Conservation (phyloP, 1,139 yeast species). For the Debaryomycetaceae sp. region DNA sequence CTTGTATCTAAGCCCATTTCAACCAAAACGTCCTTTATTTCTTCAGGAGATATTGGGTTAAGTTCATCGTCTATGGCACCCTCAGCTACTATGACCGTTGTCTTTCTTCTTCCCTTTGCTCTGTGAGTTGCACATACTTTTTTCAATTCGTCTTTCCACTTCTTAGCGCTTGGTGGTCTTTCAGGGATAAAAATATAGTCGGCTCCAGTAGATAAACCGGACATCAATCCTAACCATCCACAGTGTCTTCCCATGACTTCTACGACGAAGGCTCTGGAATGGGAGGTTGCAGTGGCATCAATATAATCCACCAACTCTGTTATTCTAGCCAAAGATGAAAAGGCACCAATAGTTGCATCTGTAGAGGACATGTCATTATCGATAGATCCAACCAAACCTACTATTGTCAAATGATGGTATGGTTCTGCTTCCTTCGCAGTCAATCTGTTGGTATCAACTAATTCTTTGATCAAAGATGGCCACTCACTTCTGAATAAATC, state of each 20-base stretch:
- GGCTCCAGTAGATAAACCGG: conserved; percentile 94
- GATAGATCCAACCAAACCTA: conserved; percentile 94
- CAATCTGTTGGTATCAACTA: conserved; percentile 51
- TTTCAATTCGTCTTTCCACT: conserved; percentile 80
- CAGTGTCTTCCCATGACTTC: conserved; percentile 99
- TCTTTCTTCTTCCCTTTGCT: conserved; percentile 83
- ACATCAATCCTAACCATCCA: conserved; percentile 97
- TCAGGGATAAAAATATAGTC: conserved; percentile 94
- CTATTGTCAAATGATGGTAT: conserved; percentile 76
- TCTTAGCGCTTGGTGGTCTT: conserved; percentile 63
- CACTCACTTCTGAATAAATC: conserved; percentile 91
- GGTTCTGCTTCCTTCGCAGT: conserved; percentile 54
- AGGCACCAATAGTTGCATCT: conserved; percentile 95
- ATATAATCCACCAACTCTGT: conserved; percentile 92
- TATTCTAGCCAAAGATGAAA: conserved; percentile 88
- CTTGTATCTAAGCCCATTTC: conserved; percentile 89
- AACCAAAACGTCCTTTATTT: conserved; percentile 77
- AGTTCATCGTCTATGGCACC: conserved; percentile 89
- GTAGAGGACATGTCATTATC: conserved; percentile 98
- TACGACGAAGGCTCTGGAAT: conserved; percentile 94
- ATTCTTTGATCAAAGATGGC: conserved; percentile 80
- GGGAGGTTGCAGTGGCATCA: conserved; percentile 96
- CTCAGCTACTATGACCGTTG: conserved; percentile 94
- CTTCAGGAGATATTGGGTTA: conserved; percentile 73
- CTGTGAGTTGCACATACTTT: conserved; percentile 72